phyloP scores from a whole-genome alignment of 768 basidiomycete species.

The Coprinopsis strossmayeri region DNA sequence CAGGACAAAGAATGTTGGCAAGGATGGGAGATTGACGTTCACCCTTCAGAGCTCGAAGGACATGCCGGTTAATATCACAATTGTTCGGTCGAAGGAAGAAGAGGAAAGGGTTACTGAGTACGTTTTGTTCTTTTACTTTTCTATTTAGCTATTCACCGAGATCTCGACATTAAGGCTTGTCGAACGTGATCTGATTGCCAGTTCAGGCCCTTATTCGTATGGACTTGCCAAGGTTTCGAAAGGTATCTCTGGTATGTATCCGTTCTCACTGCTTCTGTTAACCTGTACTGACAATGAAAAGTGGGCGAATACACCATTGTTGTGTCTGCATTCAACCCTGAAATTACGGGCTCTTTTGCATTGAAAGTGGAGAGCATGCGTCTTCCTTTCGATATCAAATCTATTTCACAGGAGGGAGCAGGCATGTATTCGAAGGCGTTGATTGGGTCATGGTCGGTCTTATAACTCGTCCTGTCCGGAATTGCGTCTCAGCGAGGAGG shows the following conservation, averaged over 20 bases:
- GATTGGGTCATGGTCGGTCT: conserved; percentile 66
- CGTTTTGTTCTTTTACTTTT: conserved; percentile 21
- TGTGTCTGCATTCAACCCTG: conserved; percentile 80
- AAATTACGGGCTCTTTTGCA: conserved; percentile 57
- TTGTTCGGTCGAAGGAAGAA: conserved; percentile 61
- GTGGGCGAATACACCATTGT: conserved; percentile 79
- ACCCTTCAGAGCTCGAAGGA: conserved; percentile 53
- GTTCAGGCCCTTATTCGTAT: conserved; percentile 78
- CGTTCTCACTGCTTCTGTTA: background rate
- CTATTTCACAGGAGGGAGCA: conserved; percentile 81
- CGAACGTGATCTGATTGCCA: conserved; percentile 63
- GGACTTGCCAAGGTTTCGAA: conserved; percentile 56
- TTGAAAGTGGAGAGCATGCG: conserved; percentile 56
- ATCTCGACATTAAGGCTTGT: conserved; percentile 41
- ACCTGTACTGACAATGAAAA: conserved; percentile 19
- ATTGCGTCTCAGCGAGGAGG: background rate
- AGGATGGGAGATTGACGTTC: conserved; percentile 36
- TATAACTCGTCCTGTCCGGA: background rate
- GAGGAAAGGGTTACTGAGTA: conserved; percentile 69
- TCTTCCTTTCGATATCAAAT: conserved; percentile 48
- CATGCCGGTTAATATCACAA: conserved; percentile 64
- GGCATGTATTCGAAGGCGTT: conserved; percentile 77
- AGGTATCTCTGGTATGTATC: conserved; percentile 44
- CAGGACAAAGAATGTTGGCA: background rate
- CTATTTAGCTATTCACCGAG: background rate